phyloP scores from a whole-genome alignment of 179 eudicot genomes.

The Beta corolliflora region DNA sequence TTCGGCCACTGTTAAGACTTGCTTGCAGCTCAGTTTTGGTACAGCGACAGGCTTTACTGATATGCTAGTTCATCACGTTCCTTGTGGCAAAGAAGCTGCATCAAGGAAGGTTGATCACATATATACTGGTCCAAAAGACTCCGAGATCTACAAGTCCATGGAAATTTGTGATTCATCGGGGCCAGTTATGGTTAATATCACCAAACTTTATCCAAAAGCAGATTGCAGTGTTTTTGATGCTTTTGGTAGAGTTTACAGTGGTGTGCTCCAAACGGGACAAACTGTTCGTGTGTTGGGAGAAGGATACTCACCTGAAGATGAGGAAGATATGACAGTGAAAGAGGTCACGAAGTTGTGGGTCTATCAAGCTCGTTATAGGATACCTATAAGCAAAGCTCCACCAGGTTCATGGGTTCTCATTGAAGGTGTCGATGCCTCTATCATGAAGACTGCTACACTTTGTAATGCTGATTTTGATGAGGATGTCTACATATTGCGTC shows the following conservation, averaged over 20 bases:
- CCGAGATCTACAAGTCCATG: constrained; percentile 75
- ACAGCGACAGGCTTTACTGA: constrained; percentile 99
- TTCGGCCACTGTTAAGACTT: constrained; percentile 88
- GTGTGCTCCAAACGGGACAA: constrained; percentile 87
- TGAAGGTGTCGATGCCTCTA: constrained; percentile 99
- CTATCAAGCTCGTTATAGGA: constrained; percentile 96
- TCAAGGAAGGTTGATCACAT: constrained; percentile 80
- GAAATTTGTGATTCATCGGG: constrained; percentile 85
- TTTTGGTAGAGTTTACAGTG: constrained; percentile 98
- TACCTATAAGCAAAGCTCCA: constrained; percentile 93
- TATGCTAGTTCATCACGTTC: constrained; percentile 94
- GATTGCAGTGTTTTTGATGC: constrained; percentile 99
- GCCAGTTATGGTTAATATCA: constrained; percentile 90
- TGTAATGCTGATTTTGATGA: constrained; percentile 73
- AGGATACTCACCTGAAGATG: constrained; percentile 99
- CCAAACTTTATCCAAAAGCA: constrained; percentile 91
- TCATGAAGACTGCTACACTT: constrained; percentile 97
- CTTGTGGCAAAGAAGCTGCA: constrained; percentile 91
- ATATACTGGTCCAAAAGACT: constrained; percentile 85
- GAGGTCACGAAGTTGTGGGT: constrained; percentile 98
- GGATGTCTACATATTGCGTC: constrained; percentile 89
- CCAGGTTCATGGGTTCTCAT: constrained; percentile 99
- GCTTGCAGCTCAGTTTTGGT: constrained; percentile 98
- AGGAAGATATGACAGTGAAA: constrained; percentile 97
- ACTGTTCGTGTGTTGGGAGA: constrained; percentile 92